Percentiles rank a stretch among this genome's conserved stretches.
Conservation (phyloP, 306 rosid species). For the Gleditsia sinensis region DNA sequence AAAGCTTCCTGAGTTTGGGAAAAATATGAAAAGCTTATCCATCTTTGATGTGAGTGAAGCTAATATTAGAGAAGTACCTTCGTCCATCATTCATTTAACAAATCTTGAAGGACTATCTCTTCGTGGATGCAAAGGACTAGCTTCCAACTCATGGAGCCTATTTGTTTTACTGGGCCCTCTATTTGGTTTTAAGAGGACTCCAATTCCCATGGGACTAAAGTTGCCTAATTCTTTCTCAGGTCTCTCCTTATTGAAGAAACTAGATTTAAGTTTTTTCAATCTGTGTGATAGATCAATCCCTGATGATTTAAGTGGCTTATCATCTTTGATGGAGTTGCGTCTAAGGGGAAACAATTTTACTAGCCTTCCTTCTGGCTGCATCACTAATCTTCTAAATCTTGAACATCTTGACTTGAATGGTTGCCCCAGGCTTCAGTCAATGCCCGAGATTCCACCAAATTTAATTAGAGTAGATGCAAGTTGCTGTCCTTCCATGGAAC, state of each 20-base stretch:
- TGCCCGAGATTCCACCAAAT: too few relatives aligned
- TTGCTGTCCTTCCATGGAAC: too few relatives aligned
- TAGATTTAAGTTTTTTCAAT: background rate
- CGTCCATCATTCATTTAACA: background rate
- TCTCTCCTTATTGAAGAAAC: background rate
- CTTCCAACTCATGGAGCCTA: background rate
- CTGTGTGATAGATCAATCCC: background rate
- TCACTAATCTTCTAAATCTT: background rate
- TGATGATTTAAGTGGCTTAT: background rate
- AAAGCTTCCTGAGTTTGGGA: background rate
- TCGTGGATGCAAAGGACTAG: background rate
- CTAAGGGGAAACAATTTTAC: background rate
- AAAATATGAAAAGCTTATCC: too few relatives aligned
- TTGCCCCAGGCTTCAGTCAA: too few relatives aligned
- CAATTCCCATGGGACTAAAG: background rate
- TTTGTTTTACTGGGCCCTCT: background rate
- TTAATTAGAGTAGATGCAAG: too few relatives aligned
- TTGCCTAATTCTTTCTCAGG: background rate
- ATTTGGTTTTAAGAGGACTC: background rate
- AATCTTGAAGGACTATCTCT: background rate
- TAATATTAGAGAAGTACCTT: background rate
- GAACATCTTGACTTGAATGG: background rate
- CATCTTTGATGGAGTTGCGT: background rate
- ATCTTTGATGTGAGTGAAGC: background rate
- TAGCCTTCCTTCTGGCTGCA: background rate